phyloP scores from a whole-genome alignment of 495 filamentous ascomycete genomes.

The Daldinia grandis region DNA sequence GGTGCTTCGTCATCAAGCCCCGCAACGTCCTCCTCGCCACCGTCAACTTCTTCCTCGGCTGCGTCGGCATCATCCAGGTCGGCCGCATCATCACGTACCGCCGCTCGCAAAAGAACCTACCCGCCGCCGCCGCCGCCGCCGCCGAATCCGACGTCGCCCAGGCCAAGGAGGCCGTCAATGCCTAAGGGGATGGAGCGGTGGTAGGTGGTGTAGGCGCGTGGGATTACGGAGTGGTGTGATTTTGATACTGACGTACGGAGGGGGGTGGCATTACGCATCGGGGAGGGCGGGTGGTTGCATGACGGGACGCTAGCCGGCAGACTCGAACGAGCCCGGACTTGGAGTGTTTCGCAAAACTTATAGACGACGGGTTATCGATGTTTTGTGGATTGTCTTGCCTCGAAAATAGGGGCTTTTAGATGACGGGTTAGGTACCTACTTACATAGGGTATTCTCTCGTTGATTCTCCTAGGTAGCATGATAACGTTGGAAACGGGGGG shows the following conservation, averaged over 20 bases:
- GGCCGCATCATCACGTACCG: conserved; percentile 76
- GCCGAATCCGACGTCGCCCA: conserved; percentile 56
- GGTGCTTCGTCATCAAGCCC: conserved; percentile 97
- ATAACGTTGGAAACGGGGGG: conserved; percentile 6
- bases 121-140: conserved; percentile 53
- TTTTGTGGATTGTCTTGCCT: conserved; percentile 8
- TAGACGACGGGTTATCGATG: conserved; percentile 24
- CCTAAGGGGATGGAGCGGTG: conserved; percentile 2
- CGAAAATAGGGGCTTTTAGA: conserved; percentile 19
- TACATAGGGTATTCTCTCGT: conserved; percentile 21
- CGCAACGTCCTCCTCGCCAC: conserved; percentile 88
- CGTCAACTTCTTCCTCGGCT: conserved; percentile 97
- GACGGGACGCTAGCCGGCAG: neutral
- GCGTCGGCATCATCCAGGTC: conserved; percentile 84
- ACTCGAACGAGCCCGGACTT: conserved; percentile 10
- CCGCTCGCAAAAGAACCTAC: conserved; percentile 62
- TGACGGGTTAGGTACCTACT: conserved; percentile 11
- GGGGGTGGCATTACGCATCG: neutral
- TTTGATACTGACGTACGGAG: neutral
- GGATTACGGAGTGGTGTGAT: neutral
- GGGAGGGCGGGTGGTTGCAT: conserved; percentile 12
- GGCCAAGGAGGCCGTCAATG: conserved; percentile 55
- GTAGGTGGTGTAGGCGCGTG: too few species aligned
- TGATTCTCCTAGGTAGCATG: neutral
- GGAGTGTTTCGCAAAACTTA: conserved; percentile 20